Evolutionary conservation across 2,329 filamentous ascomycete genomes (phyloP).

Genomic region (Lasiodiplodia gonubiensis): DNA sequence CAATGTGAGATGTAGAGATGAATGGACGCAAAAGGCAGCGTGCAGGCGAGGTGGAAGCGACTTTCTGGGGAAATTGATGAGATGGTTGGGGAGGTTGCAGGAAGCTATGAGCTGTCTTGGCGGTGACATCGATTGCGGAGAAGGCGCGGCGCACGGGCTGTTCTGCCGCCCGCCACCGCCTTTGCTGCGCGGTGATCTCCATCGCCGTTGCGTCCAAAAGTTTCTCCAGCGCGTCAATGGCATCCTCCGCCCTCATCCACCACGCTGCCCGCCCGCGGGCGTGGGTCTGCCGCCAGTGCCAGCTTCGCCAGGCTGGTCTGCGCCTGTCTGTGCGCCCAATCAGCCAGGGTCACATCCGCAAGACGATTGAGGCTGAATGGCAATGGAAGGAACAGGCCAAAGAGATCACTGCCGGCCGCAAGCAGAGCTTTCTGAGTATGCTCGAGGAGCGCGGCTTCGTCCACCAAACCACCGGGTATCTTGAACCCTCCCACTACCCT

Average conservation of each 20-base stretch:
- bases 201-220: neutral
- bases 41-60: neutral
- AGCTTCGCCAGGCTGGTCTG: slow-evolving; percentile 26
- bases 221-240: slow-evolving; percentile 30
- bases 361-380: slow-evolving; percentile 34
- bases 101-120: slow-evolving; percentile 2
- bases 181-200: neutral
- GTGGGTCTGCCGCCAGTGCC: slow-evolving; percentile 39
- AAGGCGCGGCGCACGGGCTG: neutral
- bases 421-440: slow-evolving; percentile 62
- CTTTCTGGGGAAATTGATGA: neutral
- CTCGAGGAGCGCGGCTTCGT: slow-evolving; percentile 75
- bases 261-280: slow-evolving; percentile 35
- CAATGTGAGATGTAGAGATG: neutral
- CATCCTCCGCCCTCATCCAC: slow-evolving; percentile 25
- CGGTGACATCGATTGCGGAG: slow-evolving; percentile 3
- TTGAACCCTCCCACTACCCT: slow-evolving; percentile 18
- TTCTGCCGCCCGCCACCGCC: slow-evolving; percentile 10
- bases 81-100: neutral
- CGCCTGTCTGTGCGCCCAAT: slow-evolving; percentile 32
- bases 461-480: slow-evolving; percentile 76
- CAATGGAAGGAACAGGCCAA: slow-evolving; percentile 36
- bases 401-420: slow-evolving; percentile 38
- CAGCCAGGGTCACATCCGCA: slow-evolving; percentile 33
- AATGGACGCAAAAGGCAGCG: neutral